phyloP scores from a whole-genome alignment of 768 basidiomycete genomes.

The Asterophora lycoperdoides region DNA sequence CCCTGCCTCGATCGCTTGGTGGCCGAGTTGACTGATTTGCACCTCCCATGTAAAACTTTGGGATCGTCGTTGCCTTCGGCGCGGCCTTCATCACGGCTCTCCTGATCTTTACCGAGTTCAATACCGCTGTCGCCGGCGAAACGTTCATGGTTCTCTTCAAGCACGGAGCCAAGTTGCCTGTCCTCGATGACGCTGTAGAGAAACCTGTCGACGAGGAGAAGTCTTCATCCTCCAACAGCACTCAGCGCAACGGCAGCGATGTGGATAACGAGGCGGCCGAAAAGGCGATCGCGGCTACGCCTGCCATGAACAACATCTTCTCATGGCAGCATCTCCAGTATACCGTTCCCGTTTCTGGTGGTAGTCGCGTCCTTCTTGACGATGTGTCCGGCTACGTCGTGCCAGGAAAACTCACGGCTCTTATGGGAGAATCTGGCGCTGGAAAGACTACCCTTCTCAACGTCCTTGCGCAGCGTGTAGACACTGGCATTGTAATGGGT shows the following conservation, averaged over 20 bases:
- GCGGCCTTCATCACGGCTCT: conserved; percentile 53
- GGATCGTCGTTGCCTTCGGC: conserved; percentile 66
- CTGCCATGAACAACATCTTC: conserved; percentile 57
- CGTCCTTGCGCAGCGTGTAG: conserved; percentile 48
- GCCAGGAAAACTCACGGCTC: conserved; percentile 76
- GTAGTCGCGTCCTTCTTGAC: conserved; percentile 51
- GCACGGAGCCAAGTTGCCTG: conserved; percentile 40
- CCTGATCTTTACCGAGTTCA: conserved; percentile 55
- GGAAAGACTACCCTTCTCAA: conserved; percentile 59
- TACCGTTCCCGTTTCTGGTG: conserved; percentile 50
- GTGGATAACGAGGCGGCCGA: conserved; percentile 20
- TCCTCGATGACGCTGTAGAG: conserved; percentile 27
- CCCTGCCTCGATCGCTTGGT: background rate
- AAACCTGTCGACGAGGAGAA: conserved; percentile 35
- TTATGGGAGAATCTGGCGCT: conserved; percentile 60
- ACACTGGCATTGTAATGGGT: conserved; percentile 45
- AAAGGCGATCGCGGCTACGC: conserved; percentile 36
- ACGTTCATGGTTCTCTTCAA: conserved; percentile 58
- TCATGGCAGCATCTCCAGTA: conserved; percentile 77
- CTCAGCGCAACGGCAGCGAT: conserved; percentile 32
- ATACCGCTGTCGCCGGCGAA: conserved; percentile 34
- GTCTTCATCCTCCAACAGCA: conserved; percentile 1
- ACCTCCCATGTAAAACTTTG: conserved; percentile 45
- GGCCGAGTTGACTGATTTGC: background rate
- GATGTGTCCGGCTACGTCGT: conserved; percentile 77